A percentile compares a stretch with the other conserved stretches of the same genome.
These are phyloP conservation scores for Tuber borchii DNA, from an alignment of 495 filamentous ascomycete genomes.

Conservation along the genomic window DNA sequence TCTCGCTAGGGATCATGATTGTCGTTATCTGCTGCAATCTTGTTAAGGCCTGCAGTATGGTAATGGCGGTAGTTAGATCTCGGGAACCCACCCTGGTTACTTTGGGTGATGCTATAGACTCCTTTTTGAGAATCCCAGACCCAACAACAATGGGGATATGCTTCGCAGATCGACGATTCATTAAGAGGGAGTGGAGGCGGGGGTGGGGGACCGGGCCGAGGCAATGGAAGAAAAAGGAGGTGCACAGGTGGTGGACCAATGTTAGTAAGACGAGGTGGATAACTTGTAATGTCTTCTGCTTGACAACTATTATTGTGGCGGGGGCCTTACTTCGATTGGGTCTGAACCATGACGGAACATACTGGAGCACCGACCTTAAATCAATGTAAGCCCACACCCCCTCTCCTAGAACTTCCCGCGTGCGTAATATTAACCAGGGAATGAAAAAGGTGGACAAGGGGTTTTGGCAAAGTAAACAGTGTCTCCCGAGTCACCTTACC, in stretches of 20 bases:
- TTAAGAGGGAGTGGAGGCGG: constrained; percentile 10
- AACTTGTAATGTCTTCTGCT: constrained; percentile 9
- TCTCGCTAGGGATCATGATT: constrained; percentile 41
- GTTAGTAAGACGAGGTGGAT: constrained; percentile 7
- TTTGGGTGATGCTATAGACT: constrained; percentile 10
- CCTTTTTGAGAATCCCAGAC: constrained; percentile 1
- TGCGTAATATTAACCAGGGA: not conserved
- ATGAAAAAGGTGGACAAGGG: constrained; percentile 6
- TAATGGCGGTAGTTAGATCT: constrained; percentile 25
- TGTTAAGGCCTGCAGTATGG: constrained; percentile 21
- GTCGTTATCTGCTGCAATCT: not conserved
- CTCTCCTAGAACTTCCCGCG: not conserved
- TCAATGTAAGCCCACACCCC: not conserved
- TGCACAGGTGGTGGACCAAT: not conserved
- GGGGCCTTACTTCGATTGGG: not conserved
- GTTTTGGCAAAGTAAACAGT: constrained; percentile 10
- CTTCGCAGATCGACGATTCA: constrained; percentile 26
- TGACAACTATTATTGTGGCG: not conserved
- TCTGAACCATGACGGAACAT: not conserved
- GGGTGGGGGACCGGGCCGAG: not conserved
- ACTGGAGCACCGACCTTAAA: not conserved
- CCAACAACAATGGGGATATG: constrained; percentile 34
- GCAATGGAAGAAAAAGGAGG: not conserved
- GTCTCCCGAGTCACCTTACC: not conserved
- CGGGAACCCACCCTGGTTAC: constrained; percentile 17